These are phyloP conservation scores for Calonectria fujianensis DNA, from an alignment of 2,329 filamentous ascomycete species.

Conservation along the genomic window DNA sequence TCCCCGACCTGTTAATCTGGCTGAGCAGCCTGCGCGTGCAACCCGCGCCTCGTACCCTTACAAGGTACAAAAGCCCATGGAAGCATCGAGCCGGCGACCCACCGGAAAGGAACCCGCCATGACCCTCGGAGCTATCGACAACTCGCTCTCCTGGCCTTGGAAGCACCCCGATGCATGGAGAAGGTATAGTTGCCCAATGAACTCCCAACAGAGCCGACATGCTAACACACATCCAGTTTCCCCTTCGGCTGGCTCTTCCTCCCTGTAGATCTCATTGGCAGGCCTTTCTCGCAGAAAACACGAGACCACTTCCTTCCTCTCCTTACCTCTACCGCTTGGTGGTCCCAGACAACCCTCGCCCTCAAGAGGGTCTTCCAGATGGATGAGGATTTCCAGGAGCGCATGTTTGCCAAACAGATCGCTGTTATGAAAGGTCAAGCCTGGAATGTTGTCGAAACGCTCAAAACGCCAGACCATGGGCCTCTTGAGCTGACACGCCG, in stretches of 20 bases:
- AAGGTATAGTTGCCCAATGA: constrained; percentile 62
- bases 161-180: constrained; percentile 95
- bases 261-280: constrained; percentile 95
- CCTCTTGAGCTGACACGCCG: constrained; percentile 94
- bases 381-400: constrained; percentile 97
- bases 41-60: constrained; percentile 78
- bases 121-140: constrained; percentile 94
- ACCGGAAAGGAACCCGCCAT: constrained; percentile 75
- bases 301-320: constrained; percentile 96
- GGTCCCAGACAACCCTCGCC: constrained; percentile 93
- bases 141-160: constrained; percentile 99
- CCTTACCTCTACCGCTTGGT: constrained; percentile 96
- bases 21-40: constrained; percentile 63
- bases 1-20: constrained; percentile 77
- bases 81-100: constrained; percentile 74
- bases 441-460: constrained; percentile 98
- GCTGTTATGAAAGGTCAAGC: constrained; percentile 99
- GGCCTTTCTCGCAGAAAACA: constrained; percentile 96
- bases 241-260: constrained; percentile 99
- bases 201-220: background rate
- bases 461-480: constrained; percentile 94
- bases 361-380: constrained; percentile 91
- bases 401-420: constrained; percentile 99
- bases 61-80: constrained; percentile 88
- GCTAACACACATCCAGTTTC: constrained; percentile 77